Percentiles rank a stretch among this genome's conserved stretches.
These are phyloP conservation scores for Noccaea caerulescens DNA, from an alignment of 345 rosid genomes.

Conservation along the genomic window DNA sequence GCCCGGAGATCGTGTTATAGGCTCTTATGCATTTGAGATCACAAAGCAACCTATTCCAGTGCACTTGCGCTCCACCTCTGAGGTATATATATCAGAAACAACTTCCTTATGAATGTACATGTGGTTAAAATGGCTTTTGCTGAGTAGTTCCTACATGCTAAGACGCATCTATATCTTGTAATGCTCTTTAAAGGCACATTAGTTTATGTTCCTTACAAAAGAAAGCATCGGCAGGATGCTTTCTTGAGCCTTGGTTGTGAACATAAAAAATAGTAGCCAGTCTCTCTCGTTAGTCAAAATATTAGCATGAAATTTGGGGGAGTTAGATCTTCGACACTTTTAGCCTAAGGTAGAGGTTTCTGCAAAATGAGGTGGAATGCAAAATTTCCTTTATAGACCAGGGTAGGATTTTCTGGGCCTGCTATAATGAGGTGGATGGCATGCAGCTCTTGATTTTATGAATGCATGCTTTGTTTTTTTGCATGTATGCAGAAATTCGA, in stretches of 20 bases:
- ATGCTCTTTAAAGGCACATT: slow-evolving; percentile 12
- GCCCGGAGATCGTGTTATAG: slow-evolving; percentile 83
- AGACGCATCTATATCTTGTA: neutral
- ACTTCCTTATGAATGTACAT: slow-evolving; percentile 15
- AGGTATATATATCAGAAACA: slow-evolving; percentile 52
- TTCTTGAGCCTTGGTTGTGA: slow-evolving; percentile 22
- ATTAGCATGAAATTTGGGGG: neutral
- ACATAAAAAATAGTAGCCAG: slow-evolving; percentile 4
- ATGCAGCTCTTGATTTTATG: neutral
- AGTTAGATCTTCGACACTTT: neutral
- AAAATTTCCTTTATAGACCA: slow-evolving; percentile 3
- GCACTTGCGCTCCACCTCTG: slow-evolving; percentile 67
- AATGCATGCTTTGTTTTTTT: slow-evolving; percentile 1
- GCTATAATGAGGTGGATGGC: slow-evolving; percentile 14
- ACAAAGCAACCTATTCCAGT: slow-evolving; percentile 64
- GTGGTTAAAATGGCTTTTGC: slow-evolving; percentile 20
- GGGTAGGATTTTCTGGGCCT: slow-evolving; percentile 12
- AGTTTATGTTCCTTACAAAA: neutral
- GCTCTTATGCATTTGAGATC: slow-evolving; percentile 81
- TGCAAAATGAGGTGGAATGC: too few species aligned
- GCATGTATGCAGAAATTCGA: neutral
- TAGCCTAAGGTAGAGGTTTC: slow-evolving; percentile 16
- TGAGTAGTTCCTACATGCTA: slow-evolving; percentile 14
- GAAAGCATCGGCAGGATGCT: neutral
- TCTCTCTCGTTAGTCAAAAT: slow-evolving; percentile 2